Conservation (phyloP, 2,329 filamentous ascomycete genomes). For the Trichoderma endophyticum region DNA sequence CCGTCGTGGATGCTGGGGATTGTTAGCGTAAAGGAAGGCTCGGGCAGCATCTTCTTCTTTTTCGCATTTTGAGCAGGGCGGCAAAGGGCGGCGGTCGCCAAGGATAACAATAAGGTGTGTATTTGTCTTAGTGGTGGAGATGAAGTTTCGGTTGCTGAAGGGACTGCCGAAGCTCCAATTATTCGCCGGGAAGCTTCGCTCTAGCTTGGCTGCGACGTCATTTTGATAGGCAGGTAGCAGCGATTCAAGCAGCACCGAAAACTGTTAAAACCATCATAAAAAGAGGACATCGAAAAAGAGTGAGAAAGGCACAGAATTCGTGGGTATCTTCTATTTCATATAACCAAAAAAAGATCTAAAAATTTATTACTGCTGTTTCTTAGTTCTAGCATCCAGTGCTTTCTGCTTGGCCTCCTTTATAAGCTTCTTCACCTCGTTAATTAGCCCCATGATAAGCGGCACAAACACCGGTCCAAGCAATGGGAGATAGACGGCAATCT, state of each 20-base stretch:
- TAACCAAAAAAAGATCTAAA: not conserved
- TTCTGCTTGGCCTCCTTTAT: slow-evolving; percentile 46
- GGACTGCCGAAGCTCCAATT: not conserved
- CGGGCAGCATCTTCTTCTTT: slow-evolving; percentile 47
- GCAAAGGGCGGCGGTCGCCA: not conserved
- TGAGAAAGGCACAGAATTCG: not conserved
- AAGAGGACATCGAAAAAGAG: not conserved
- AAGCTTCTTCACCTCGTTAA: slow-evolving; percentile 76
- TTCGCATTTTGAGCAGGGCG: slow-evolving; percentile 14
- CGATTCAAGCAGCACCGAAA: not conserved
- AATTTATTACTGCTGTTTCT: slow-evolving; percentile 34
- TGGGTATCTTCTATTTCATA: slow-evolving; percentile 18
- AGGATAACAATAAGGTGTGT: not conserved
- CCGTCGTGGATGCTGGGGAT: slow-evolving; percentile 84
- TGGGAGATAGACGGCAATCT: slow-evolving; percentile 92
- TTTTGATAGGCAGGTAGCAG: not conserved
- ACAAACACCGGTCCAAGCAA: slow-evolving; percentile 87
- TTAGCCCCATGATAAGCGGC: slow-evolving; percentile 75
- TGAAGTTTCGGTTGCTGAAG: not conserved
- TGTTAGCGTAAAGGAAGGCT: slow-evolving; percentile 63
- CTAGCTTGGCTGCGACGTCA: slow-evolving; percentile 4
- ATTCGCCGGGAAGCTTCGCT: not conserved
- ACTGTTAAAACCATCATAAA: not conserved
- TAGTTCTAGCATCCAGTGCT: slow-evolving; percentile 38
- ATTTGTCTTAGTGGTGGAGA: not conserved